These are phyloP conservation scores for Epichloe aotearoae DNA, from an alignment of 2,329 filamentous ascomycete species.

Conservation along the genomic window DNA sequence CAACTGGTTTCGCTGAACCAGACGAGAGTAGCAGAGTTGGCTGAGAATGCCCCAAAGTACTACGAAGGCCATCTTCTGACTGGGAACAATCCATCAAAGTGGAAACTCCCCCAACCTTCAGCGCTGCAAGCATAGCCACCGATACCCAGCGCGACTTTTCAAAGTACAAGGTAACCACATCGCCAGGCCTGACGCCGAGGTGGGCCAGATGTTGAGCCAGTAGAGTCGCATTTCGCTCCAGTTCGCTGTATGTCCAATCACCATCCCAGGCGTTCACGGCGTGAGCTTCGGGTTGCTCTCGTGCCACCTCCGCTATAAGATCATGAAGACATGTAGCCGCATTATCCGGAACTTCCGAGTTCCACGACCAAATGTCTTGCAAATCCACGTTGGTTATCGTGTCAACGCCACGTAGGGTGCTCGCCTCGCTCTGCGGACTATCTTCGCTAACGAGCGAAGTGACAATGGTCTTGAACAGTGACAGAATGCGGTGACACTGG, in stretches of 20 bases:
- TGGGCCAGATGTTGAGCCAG: conserved; percentile 8
- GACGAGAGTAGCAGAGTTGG: not conserved
- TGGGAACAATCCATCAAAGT: conserved; percentile 4
- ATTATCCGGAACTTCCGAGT: not conserved
- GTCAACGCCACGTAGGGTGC: not conserved
- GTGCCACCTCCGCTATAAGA: not conserved
- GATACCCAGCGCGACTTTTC: conserved; percentile 14
- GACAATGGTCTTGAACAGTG: not conserved
- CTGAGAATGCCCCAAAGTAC: not conserved
- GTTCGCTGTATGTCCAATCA: conserved; percentile 10
- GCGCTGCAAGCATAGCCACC: conserved; percentile 12
- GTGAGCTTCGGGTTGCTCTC: not conserved
- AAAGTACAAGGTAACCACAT: conserved; percentile 13
- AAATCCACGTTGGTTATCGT: not conserved
- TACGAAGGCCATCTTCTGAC: not conserved
- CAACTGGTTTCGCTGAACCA: not conserved
- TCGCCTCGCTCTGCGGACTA: not conserved
- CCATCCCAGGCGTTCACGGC: conserved; percentile 13
- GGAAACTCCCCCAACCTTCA: conserved; percentile 15
- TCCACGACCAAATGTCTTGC: conserved; percentile 3
- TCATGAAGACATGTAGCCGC: not conserved
- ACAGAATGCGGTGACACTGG: not conserved
- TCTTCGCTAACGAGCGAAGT: not conserved
- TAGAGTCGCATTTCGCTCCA: conserved; percentile 9
- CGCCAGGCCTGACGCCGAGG: not conserved